phyloP scores from a whole-genome alignment of 2,329 filamentous ascomycete species.

The Lachnum nothofagi region DNA sequence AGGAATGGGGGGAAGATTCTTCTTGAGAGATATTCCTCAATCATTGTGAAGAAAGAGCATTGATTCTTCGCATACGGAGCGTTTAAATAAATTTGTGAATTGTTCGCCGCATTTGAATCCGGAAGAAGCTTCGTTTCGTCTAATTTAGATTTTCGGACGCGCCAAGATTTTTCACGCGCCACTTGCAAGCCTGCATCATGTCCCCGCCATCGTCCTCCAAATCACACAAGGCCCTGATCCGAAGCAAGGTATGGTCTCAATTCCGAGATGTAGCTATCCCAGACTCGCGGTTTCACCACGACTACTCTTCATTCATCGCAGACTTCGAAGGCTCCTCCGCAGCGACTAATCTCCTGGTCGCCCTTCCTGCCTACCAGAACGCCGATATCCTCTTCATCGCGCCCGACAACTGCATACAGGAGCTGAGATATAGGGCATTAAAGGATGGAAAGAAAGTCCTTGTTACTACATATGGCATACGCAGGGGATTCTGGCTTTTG shows the following conservation, averaged over 20 bases:
- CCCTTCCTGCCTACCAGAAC: conserved; percentile 32
- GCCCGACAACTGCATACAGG: conserved; percentile 42
- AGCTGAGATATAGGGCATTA: conserved; percentile 36
- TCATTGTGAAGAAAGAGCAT: no score
- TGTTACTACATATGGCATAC: conserved; percentile 39
- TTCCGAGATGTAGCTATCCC: conserved; percentile 37
- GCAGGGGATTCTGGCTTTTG: conserved; percentile 39
- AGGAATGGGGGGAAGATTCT: no score
- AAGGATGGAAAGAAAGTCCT: conserved; percentile 38
- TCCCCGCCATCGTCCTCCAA: not conserved
- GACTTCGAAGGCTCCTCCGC: conserved; percentile 37
- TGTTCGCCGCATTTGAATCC: no score
- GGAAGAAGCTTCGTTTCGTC: no score
- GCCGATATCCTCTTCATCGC: conserved; percentile 37
- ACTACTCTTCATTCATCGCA: conserved; percentile 40
- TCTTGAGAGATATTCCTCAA: no score
- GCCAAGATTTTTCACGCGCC: no score
- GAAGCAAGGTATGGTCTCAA: conserved; percentile 31
- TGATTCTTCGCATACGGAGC: no score
- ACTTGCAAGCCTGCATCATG: no score
- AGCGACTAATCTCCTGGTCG: conserved; percentile 32
- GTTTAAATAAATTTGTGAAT: no score
- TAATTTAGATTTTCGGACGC: no score
- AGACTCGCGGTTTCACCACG: conserved; percentile 40
- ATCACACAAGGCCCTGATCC: conserved; percentile 9